Percentiles rank a stretch among this genome's conserved stretches.
These are phyloP conservation scores for Talaromyces wortmannii DNA, from an alignment of 495 filamentous ascomycete genomes.

Conservation along the genomic window DNA sequence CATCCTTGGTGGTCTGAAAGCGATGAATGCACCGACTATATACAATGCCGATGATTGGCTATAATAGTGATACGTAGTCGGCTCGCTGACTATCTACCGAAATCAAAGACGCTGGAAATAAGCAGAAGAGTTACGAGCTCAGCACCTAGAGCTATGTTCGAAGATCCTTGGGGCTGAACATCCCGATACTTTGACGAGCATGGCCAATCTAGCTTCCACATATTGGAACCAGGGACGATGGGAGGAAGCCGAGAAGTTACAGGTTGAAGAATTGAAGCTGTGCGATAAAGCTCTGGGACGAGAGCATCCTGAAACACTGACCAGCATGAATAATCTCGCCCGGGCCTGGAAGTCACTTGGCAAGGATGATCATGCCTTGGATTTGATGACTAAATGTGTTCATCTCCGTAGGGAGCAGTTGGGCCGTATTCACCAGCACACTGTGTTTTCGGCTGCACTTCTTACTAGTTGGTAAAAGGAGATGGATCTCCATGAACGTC, in stretches of 20 bases:
- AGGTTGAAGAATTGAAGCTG: constrained; percentile 16
- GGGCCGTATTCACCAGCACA: no score
- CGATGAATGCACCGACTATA: no score
- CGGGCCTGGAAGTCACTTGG: neutral
- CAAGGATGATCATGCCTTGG: neutral
- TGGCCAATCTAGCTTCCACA: constrained; percentile 16
- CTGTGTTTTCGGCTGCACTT: no score
- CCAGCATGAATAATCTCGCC: constrained; percentile 7
- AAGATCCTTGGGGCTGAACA: constrained; percentile 11
- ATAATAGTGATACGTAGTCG: no score
- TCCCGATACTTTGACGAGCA: constrained; percentile 13
- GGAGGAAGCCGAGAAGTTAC: constrained; percentile 14
- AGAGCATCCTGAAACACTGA: constrained; percentile 24
- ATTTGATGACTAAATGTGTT: neutral
- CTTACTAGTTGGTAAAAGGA: no score
- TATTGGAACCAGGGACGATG: constrained; percentile 11
- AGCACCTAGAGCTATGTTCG: constrained; percentile 10
- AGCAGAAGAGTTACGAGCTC: constrained; percentile 24
- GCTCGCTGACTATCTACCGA: constrained; percentile 10
- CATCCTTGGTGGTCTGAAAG: no score
- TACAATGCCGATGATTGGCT: no score
- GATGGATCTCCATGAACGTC: no score
- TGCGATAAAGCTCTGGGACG: constrained; percentile 15
- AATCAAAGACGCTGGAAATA: constrained; percentile 21
- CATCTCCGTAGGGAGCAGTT: no score